Conservation (phyloP, 2,329 filamentous ascomycete genomes). For the Dactylonectria macrodidyma region DNA sequence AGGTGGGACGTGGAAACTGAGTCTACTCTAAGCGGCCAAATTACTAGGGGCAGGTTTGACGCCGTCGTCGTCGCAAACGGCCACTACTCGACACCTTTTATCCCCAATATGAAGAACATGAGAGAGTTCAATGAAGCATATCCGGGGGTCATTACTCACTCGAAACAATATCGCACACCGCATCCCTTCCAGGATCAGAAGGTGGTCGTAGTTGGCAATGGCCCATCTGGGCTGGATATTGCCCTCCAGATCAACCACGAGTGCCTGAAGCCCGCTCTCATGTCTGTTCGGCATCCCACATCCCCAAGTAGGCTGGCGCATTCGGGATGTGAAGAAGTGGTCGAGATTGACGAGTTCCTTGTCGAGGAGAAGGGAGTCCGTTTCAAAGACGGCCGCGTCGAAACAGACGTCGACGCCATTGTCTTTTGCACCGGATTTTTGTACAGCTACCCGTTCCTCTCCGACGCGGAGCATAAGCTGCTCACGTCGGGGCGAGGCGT, state of each 20-base stretch:
- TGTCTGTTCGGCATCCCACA: constrained; percentile 71
- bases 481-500: constrained; percentile 80
- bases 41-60: constrained; percentile 71
- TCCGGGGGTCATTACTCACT: constrained; percentile 77
- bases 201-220: constrained; percentile 87
- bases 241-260: constrained; percentile 79
- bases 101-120: constrained; percentile 76
- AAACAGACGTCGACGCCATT: constrained; percentile 79
- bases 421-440: constrained; percentile 94
- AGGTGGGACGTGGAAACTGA: constrained; percentile 74
- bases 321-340: constrained; percentile 65
- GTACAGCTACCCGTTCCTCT: constrained; percentile 84
- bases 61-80: constrained; percentile 83
- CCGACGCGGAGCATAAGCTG: constrained; percentile 62
- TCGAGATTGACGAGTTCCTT: constrained; percentile 72
- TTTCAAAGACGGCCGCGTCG: constrained; percentile 76
- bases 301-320: constrained; percentile 61
- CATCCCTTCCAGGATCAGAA: constrained; percentile 77
- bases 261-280: constrained; percentile 73
- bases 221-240: constrained; percentile 88
- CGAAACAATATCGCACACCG: constrained; percentile 83
- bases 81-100: constrained; percentile 79
- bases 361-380: constrained; percentile 70
- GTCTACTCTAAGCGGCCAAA: constrained; percentile 61
- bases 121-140: constrained; percentile 71